phyloP scores from a whole-genome alignment of 768 basidiomycete genomes.

The Hydnum rufescens region DNA sequence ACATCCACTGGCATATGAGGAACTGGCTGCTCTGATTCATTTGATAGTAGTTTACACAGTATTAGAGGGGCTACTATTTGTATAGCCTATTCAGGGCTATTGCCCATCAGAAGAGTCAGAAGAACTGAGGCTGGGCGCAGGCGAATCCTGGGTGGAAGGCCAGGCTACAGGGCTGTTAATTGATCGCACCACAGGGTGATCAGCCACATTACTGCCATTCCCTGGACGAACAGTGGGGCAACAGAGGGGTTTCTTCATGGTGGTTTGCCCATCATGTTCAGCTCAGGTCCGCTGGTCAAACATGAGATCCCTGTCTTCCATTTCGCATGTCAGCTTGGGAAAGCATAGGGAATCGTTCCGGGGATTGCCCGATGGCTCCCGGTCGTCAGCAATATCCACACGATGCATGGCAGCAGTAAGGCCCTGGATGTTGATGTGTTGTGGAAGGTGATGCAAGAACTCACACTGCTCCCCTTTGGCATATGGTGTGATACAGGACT shows the following conservation, averaged over 20 bases:
- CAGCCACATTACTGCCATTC: neutral
- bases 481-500: too few species aligned
- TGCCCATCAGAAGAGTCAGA: constrained; percentile 77
- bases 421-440: constrained; percentile 59
- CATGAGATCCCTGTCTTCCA: neutral
- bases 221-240: constrained; percentile 10
- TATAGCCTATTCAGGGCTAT: constrained; percentile 61
- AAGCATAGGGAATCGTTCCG: constrained; percentile 65
- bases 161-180: constrained; percentile 14
- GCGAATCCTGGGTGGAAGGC: constrained; percentile 67
- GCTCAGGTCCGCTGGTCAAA: constrained; percentile 36
- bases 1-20: too few species aligned
- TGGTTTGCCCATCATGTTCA: constrained; percentile 79
- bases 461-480: too few species aligned
- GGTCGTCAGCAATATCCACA: constrained; percentile 21
- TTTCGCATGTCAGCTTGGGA: too few species aligned
- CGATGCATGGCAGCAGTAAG: constrained; percentile 43
- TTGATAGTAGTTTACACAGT: too few species aligned
- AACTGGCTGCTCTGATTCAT: too few species aligned
- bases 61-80: too few species aligned
- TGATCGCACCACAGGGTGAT: neutral
- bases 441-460: too few species aligned
- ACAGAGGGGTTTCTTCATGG: constrained; percentile 72
- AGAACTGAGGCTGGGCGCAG: constrained; percentile 64
- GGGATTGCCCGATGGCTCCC: constrained; percentile 4